Conservation (phyloP, 176 grass and related monocot species). For the Carex cristatella region DNA sequence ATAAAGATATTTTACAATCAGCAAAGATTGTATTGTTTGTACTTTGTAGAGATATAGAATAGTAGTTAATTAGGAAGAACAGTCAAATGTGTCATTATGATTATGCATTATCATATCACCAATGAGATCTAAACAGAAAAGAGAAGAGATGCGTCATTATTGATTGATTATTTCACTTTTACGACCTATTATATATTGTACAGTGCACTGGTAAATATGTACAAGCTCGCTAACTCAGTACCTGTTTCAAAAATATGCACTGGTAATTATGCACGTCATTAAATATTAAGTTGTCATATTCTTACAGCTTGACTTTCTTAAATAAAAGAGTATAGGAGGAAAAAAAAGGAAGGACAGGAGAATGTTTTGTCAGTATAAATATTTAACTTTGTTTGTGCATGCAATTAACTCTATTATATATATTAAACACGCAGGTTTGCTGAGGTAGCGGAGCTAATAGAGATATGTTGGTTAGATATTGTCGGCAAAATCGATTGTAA, state of each 20-base stretch:
- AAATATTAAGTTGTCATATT: too few species aligned
- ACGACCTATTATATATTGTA: too few species aligned
- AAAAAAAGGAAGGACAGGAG: background rate
- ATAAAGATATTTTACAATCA: too few species aligned
- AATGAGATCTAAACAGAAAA: background rate
- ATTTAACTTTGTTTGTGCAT: background rate
- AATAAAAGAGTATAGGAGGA: background rate
- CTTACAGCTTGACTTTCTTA: background rate
- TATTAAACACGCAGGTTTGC: conserved; percentile 33
- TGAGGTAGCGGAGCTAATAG: conserved; percentile 51
- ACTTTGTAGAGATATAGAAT: too few species aligned
- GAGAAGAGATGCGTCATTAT: background rate
- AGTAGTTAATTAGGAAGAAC: too few species aligned
- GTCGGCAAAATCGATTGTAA: conserved; percentile 39
- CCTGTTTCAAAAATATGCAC: background rate
- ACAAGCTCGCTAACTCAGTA: background rate
- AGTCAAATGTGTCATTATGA: too few species aligned
- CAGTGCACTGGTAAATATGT: background rate
- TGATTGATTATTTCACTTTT: too few species aligned
- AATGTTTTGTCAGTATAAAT: background rate
- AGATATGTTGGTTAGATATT: conserved; percentile 62
- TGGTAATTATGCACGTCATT: too few species aligned
- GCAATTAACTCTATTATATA: background rate
- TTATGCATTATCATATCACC: background rate
- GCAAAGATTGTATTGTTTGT: too few species aligned